Base-by-base conservation (phyloP, 768 basidiomycete genomes). In the Phylloporus sp. region DNA sequence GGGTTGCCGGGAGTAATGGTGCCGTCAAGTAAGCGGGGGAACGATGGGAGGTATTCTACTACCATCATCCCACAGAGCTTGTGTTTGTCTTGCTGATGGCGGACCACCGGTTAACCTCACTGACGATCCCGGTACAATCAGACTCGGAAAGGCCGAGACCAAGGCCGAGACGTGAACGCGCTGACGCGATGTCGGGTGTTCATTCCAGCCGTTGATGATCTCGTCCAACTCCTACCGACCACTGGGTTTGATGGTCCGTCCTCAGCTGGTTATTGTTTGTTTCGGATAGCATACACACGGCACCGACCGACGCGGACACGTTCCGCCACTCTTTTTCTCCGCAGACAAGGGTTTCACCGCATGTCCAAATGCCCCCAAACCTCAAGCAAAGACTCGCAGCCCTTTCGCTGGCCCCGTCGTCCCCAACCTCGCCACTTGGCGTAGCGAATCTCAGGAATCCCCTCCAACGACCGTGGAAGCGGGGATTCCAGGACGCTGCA, bases 381-480 rank as follows among this genome's bases (percentile, higher is more conserved):
- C 74, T 88, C 52, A 88, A 85, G 68, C 85, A 88, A 61, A 71
- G 81, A 52, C 76, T 88, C 7, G 79, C 84, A 16, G 80, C 84
- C 0, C 75, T 88, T 26, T 80, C 84, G 10, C 66, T 79, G 3
- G 74, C 81, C 6, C 61, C 74, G 6, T 81, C 81, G 1, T 73
- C 76, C n/a, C 76, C 80, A 0, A 71, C 77, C 0, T 63, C 76
- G 9, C 69, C 67, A 35, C 46, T 68, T 13, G 56, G 53, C 43
- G 18, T 53, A 8, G 47, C 56, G 28, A 62, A 49, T 47, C 54
- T 54, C 43, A 68, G 44, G 62, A 75, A 65, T 64, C 68, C 78
- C 45, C 78, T 82, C 62, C 77, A 70, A 23, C 71, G 80, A 4
- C 76, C 82, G 2, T 84, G 84, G 79, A 83, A 74, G 58, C 72